Conservation (phyloP, 192 early-diverging fungal genomes). For the Coemansia sp. region DNA sequence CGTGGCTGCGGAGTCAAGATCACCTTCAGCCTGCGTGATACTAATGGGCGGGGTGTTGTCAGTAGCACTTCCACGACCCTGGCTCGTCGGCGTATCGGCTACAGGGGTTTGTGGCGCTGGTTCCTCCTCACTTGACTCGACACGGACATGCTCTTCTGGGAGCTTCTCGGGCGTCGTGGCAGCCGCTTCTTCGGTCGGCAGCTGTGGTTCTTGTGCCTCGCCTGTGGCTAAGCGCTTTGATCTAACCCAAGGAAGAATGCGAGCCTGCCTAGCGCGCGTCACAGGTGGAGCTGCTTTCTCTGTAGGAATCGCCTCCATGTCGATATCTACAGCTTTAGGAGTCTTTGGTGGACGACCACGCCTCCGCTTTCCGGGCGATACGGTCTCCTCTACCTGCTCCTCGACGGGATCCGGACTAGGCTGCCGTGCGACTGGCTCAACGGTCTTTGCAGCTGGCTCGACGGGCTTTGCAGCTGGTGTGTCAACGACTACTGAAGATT, state of each 20-base stretch:
- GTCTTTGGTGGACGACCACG: background rate
- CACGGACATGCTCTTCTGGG: too few relatives aligned
- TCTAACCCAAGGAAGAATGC: background rate
- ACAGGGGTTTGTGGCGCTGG: background rate
- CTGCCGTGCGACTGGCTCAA: background rate
- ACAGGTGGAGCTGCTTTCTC: background rate
- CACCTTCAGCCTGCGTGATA: background rate
- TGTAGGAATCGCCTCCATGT: background rate
- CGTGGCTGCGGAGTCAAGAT: background rate
- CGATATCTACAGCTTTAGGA: background rate
- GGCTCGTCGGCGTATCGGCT: background rate
- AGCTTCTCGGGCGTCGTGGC: too few relatives aligned
- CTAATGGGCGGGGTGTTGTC: background rate
- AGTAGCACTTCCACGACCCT: too few relatives aligned
- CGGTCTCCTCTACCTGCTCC: background rate
- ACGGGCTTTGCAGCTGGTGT: background rate
- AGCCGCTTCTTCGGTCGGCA: background rate
- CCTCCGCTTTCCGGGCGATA: background rate
- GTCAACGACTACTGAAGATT: background rate
- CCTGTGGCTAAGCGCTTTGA: background rate
- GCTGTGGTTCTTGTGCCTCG: background rate
- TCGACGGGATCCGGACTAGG: background rate
- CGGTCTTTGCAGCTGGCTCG: background rate
- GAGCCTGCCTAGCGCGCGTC: background rate
- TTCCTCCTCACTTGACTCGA: too few relatives aligned